Evolutionary conservation across 208 protist genomes (phyloP), one percentile per base, ranked within the genome.

Genomic region (Leishmania turanica): DNA sequence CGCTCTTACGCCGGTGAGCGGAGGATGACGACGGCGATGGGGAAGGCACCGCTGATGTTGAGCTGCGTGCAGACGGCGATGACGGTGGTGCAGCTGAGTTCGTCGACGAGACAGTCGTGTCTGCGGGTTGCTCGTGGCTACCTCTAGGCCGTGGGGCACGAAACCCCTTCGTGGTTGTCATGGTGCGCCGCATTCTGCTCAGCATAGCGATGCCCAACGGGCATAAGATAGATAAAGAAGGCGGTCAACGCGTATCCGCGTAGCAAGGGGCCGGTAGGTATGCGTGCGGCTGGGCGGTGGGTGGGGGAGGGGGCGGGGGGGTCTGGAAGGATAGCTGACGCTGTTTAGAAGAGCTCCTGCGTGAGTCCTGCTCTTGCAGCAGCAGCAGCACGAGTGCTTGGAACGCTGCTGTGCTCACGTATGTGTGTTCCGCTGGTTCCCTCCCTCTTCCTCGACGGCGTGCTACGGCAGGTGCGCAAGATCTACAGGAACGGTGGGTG

Each of bases 81-180:
- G 71, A 60, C 27, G 53, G 68, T 65, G 53, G 31, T 51, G 54
- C 51, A 24, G 19, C 56, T 49, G 74, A 27, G 56, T 49, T 73
- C 45, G 69, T 34, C n/a, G 66, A 40, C 31, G 51, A 34, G 15
- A 47, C 40, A 45, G 56, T 64, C 3, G 64, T 19, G 34, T 62
- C 69, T 17, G 60, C 49, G 21, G 68, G 45, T 34, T 60, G n/a
- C 24, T 69, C 49, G 51, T 70, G 60, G 47, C 78, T 83, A 42
- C 74, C 62, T 60, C 85, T 84, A 31, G 65, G 65, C 7, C 89
- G 82, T 47, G 91, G 91, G 1, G 91, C 84, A 24, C 90, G 81
- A 83, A 94, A 94, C 58, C 87, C 88, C 24, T 82, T 77, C 42
- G 84, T 65, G 40, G 80, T 73, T 15, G 90, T 75, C 27, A 90